Evolutionary conservation across 345 rosid species (phyloP).

Genomic region (Ailanthus altissimus): DNA sequence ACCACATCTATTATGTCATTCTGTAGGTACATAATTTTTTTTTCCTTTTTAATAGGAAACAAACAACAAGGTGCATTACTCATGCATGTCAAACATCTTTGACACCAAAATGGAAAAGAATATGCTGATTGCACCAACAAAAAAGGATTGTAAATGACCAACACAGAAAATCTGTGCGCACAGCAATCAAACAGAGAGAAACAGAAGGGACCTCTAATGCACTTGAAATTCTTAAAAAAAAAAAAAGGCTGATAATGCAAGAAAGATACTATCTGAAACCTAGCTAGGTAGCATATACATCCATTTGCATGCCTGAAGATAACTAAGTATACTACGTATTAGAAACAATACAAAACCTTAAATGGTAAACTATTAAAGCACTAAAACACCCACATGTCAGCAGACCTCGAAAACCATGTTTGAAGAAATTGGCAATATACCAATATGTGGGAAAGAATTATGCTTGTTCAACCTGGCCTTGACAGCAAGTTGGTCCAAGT

Average conservation of each 20-base stretch:
- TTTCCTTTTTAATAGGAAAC: too few species aligned
- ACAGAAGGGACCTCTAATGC: not conserved
- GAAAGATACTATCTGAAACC: not conserved
- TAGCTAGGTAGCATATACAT: not conserved
- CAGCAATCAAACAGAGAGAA: not conserved
- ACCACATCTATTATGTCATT: too few species aligned
- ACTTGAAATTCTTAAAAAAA: not conserved
- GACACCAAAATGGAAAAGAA: not conserved
- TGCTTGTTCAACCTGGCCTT: not conserved
- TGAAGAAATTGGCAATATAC: not conserved
- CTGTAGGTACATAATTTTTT: too few species aligned
- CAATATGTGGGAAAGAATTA: slow-evolving; percentile 6
- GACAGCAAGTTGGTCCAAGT: slow-evolving; percentile 7
- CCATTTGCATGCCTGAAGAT: not conserved
- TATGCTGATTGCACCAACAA: not conserved
- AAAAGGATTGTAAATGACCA: not conserved
- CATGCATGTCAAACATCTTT: not conserved
- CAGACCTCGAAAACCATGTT: not conserved
- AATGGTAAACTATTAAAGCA: not conserved
- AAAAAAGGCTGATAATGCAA: not conserved
- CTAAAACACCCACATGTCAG: not conserved
- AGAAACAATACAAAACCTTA: not conserved
- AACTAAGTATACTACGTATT: not conserved
- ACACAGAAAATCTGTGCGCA: not conserved
- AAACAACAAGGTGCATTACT: not conserved